Percentiles rank a stretch among this genome's conserved stretches.
These are phyloP conservation scores for Themeda triandra DNA, from an alignment of 176 grass and related monocot species.

Conservation along the genomic window DNA sequence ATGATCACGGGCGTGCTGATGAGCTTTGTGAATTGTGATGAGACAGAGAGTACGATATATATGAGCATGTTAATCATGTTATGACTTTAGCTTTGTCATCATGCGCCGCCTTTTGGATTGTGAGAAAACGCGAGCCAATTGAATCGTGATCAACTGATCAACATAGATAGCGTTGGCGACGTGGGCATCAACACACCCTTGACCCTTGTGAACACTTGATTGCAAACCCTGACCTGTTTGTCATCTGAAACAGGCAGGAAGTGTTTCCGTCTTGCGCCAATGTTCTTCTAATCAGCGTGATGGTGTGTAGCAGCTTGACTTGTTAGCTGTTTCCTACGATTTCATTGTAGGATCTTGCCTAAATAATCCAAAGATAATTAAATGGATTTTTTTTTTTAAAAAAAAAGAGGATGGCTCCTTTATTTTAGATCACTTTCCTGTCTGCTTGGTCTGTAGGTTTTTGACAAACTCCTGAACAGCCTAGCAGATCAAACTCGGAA, in stretches of 20 bases:
- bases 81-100: neutral
- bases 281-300: neutral
- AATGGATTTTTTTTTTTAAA: neutral
- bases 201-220: neutral
- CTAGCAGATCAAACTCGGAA: neutral
- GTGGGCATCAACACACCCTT: too few relatives aligned
- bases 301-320: neutral
- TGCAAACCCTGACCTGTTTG: neutral
- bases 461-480: neutral
- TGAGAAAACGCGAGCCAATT: neutral
- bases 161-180: neutral
- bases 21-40: neutral
- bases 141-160: neutral
- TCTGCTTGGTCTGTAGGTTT: neutral
- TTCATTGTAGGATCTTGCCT: neutral
- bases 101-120: neutral
- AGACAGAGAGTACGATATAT: neutral
- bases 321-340: neutral
- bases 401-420: neutral
- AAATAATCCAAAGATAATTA: neutral
- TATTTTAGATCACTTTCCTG: neutral
- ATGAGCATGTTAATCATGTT: neutral
- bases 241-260: neutral
- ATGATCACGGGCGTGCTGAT: neutral
- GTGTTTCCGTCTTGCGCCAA: neutral